A percentile compares a stretch with the other conserved stretches of the same genome.
phyloP scores from a whole-genome alignment of 139 green algal species.

The Chlorella sp. region DNA sequence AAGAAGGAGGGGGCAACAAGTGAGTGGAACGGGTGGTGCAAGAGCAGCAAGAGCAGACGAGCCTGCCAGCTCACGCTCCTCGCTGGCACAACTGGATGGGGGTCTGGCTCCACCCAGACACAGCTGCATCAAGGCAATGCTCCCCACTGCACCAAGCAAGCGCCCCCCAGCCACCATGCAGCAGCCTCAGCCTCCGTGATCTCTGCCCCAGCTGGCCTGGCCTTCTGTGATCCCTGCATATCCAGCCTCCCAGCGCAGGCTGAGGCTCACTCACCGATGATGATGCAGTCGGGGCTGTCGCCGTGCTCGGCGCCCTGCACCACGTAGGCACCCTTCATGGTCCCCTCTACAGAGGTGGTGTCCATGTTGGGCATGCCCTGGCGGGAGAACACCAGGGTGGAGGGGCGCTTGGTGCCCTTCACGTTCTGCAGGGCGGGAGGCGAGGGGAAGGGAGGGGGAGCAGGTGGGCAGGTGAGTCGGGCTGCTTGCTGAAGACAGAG shows the following conservation, averaged over 20 bases:
- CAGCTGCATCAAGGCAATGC: no score
- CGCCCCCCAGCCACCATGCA: no score
- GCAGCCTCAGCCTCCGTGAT: no score
- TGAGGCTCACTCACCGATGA: conserved; percentile 71
- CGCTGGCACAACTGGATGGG: no score
- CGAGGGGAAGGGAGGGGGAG: no score
- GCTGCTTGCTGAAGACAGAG: neutral
- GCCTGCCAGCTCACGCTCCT: no score
- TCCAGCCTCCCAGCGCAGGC: neutral
- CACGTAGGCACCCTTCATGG: conserved; percentile 92
- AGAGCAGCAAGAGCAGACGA: no score
- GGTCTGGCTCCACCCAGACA: no score
- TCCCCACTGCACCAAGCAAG: no score
- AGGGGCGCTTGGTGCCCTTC: conserved; percentile 74
- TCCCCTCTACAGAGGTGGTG: conserved; percentile 79
- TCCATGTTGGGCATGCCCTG: conserved; percentile 97
- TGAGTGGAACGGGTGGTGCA: no score
- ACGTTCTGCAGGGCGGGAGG: conserved; percentile 43
- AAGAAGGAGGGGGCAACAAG: no score
- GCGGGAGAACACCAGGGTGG: conserved; percentile 93
- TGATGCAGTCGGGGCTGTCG: conserved; percentile 85
- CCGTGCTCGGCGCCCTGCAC: conserved; percentile 67
- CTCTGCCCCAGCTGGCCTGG: neutral
- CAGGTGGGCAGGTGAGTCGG: neutral
- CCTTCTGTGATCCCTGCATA: no score